A percentile compares a stretch with the other conserved stretches of the same genome.
Evolutionary conservation across 768 basidiomycete genomes (phyloP).

Genomic region (Rhizopogon vulgaris): DNA sequence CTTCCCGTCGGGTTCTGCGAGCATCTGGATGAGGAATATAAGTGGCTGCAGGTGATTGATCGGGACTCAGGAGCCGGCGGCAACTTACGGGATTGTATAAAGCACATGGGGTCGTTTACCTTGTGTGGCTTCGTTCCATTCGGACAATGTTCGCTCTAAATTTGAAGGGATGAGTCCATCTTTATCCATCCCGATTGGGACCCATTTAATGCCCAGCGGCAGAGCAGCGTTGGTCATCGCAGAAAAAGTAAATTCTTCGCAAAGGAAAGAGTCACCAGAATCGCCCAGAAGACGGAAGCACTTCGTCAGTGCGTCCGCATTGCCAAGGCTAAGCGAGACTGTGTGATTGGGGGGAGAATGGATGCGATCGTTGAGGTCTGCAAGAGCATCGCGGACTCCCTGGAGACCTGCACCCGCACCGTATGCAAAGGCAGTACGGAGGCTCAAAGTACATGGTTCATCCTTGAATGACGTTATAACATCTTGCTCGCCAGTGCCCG

Average conservation of each 20-base stretch:
- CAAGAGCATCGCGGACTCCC: slow-evolving; percentile 27
- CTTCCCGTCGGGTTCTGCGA: slow-evolving; percentile 48
- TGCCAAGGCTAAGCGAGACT: slow-evolving; percentile 33
- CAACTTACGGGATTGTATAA: slow-evolving; percentile 42
- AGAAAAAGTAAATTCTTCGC: slow-evolving; percentile 38
- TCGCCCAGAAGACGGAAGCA: slow-evolving; percentile 36
- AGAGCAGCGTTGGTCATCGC: slow-evolving; percentile 37
- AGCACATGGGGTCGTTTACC: slow-evolving; percentile 46
- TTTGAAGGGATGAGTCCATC: slow-evolving; percentile 45
- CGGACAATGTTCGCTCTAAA: slow-evolving; percentile 35
- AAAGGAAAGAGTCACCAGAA: slow-evolving; percentile 37
- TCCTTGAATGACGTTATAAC: slow-evolving; percentile 25
- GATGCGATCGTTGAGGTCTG: slow-evolving; percentile 29
- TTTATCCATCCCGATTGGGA: slow-evolving; percentile 42
- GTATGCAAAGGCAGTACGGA: slow-evolving; percentile 32
- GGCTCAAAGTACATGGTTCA: slow-evolving; percentile 21
- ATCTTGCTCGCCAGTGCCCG: slow-evolving; percentile 21
- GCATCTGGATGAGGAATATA: slow-evolving; percentile 12
- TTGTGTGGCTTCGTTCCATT: slow-evolving; percentile 37
- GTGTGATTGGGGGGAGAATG: slow-evolving; percentile 27
- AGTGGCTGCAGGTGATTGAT: not conserved
- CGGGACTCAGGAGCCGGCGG: not conserved
- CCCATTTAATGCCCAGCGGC: slow-evolving; percentile 34
- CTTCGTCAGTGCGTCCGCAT: slow-evolving; percentile 37
- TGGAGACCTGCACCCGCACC: slow-evolving; percentile 30